Evolutionary conservation across 2,329 filamentous ascomycete species (phyloP), one percentile per base, ranked within the genome.

Genomic region (Sphaerulina musiva): DNA sequence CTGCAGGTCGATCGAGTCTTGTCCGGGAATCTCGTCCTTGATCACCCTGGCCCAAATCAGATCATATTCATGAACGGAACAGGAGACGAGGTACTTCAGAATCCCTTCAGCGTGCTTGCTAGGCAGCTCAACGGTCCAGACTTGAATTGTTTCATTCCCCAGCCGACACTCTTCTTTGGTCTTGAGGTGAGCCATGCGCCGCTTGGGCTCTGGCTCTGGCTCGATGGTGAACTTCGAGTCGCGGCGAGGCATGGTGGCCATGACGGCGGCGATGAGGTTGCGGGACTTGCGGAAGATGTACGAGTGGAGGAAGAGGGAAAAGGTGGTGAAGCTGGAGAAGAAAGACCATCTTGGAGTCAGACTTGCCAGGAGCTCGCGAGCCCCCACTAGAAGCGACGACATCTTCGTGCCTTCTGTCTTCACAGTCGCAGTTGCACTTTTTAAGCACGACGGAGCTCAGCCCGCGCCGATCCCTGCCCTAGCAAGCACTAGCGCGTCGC

Each of bases 71-170:
- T 51, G 48, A 45, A 45, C 32, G 9, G 40, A 52, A n/a, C 48
- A 54, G 57, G 56, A 46, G 45, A 48, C 48, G 43, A 47, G 23
- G 69, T 74, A 90, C 87, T 79, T 83, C 66, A 93, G 80, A 65
- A 89, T 79, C 60, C 80, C 77, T 69, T 86, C 89, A 61, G 87
- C 86, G 63, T 79, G 78, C 70, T 84, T 87, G 59, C 83, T 81
- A 45, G 87, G 87, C 51, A 87, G 80, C 65, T 85, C 79, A 47
- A 88, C 85, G 59, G 89, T 81, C 68, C 86, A 86, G 51, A 84
- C 84, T 55, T 80, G 76, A 47, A 85, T 68, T 31, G 74, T 76
- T 61, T 77, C 76, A 36, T 73, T 70, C 49, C 70, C 71, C 53
- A 75, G 74, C 51, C 74, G 73, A 57, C 75, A 73, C 64, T 78